Evolutionary conservation across 23 red algal genomes (phyloP).

Genomic region (Chondrus crispus): DNA sequence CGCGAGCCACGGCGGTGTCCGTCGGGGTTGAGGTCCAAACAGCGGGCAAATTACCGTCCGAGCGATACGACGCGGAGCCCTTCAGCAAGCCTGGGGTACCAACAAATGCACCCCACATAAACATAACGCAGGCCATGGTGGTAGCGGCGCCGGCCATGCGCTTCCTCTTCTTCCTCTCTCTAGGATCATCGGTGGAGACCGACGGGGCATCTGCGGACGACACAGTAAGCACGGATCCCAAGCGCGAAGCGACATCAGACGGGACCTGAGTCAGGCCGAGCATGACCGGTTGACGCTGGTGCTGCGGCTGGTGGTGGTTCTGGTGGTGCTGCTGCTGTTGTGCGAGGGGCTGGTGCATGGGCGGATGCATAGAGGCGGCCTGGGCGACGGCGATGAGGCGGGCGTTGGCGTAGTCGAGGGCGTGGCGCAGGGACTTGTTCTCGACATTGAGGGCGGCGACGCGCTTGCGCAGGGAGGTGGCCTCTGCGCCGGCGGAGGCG

Average conservation of each 20-base stretch:
- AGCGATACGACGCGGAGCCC: background rate
- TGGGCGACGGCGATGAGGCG: conserved; percentile 54
- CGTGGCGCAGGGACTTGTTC: conserved; percentile 38
- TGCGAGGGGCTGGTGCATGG: conserved; percentile 22
- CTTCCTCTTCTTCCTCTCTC: conserved; percentile 54
- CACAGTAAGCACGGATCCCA: background rate
- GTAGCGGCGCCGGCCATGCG: conserved; percentile 47
- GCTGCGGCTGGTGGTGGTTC: conserved; percentile 11
- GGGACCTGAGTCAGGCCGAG: conserved; percentile 15
- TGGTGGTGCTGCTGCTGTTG: background rate
- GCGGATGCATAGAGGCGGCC: conserved; percentile 18
- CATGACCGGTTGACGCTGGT: background rate
- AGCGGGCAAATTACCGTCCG: conserved; percentile 39
- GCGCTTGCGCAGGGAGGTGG: conserved; percentile 42
- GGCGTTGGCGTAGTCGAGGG: conserved; percentile 57
- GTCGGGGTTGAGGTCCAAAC: conserved; percentile 17
- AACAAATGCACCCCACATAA: conserved; percentile 68
- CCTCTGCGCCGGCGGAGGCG: conserved; percentile 32
- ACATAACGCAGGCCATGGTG: conserved; percentile 67
- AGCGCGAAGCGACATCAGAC: background rate
- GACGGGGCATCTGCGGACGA: background rate
- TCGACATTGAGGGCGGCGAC: conserved; percentile 40
- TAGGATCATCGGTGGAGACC: background rate
- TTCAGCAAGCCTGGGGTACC: conserved; percentile 54
- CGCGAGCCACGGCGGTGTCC: background rate